Evolutionary conservation across 2,329 filamentous ascomycete genomes (phyloP).

Genomic region (Penicillium italicum): DNA sequence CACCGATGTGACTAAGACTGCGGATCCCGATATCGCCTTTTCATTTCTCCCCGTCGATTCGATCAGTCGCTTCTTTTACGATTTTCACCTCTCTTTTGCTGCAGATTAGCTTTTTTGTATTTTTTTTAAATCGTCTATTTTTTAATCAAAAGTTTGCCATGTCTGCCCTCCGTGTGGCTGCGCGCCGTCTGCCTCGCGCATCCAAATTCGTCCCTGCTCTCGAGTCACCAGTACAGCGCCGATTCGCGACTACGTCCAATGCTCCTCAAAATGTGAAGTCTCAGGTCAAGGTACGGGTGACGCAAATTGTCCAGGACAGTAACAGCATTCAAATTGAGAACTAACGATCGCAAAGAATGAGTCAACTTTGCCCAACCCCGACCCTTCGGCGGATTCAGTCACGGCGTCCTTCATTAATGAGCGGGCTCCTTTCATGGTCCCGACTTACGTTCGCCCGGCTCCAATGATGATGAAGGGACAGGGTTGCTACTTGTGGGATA

Average conservation of each 20-base stretch:
- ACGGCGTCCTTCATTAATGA: slow-evolving; percentile 72
- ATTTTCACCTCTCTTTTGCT: not conserved
- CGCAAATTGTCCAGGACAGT: not conserved
- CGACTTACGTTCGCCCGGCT: slow-evolving; percentile 85
- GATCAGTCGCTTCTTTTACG: not conserved
- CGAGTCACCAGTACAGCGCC: slow-evolving; percentile 34
- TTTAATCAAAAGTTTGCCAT: slow-evolving; percentile 16
- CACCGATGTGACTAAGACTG: slow-evolving; percentile 13
- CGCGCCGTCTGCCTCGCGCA: slow-evolving; percentile 34
- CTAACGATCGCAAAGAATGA: slow-evolving; percentile 41
- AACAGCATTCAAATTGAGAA: not conserved
- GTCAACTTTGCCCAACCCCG: slow-evolving; percentile 60
- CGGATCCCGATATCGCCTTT: slow-evolving; percentile 31
- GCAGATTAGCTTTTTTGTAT: not conserved
- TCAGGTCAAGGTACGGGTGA: slow-evolving; percentile 24
- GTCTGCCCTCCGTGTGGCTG: slow-evolving; percentile 35
- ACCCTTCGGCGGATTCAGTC: slow-evolving; percentile 68
- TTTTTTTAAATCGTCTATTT: no score
- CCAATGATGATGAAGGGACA: slow-evolving; percentile 86
- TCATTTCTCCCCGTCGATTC: slow-evolving; percentile 11
- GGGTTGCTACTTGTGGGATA: slow-evolving; percentile 84
- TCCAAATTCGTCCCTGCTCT: slow-evolving; percentile 29
- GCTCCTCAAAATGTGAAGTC: slow-evolving; percentile 29
- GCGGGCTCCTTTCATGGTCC: slow-evolving; percentile 85
- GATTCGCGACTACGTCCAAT: slow-evolving; percentile 34